Conservation (phyloP, 768 basidiomycete species). For the Rhizopogon vinicolor region DNA sequence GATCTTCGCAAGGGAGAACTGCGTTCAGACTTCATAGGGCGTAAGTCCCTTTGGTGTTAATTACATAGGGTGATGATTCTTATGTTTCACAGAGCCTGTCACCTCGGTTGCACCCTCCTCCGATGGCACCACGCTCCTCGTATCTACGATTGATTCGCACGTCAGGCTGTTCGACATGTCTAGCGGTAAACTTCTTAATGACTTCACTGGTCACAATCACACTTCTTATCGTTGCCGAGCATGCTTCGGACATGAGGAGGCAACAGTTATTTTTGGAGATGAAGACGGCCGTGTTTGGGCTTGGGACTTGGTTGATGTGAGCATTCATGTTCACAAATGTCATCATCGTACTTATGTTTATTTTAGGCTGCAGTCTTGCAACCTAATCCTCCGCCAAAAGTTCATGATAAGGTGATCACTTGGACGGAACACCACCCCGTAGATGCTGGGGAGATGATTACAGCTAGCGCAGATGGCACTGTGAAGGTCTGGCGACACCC, state of each 20-base stretch:
- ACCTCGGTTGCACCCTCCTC: slow-evolving; percentile 77
- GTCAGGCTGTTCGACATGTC: slow-evolving; percentile 81
- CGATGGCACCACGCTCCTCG: slow-evolving; percentile 77
- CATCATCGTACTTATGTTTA: slow-evolving; percentile 2
- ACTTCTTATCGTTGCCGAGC: slow-evolving; percentile 74
- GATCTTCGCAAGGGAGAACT: slow-evolving; percentile 93
- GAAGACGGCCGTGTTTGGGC: slow-evolving; percentile 87
- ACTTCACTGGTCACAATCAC: slow-evolving; percentile 76
- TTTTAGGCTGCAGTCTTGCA: slow-evolving; percentile 63
- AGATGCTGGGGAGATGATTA: slow-evolving; percentile 79
- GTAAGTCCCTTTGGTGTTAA: slow-evolving; percentile 42
- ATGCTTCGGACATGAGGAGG: slow-evolving; percentile 82
- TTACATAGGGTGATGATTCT: not conserved
- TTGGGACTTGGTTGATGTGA: slow-evolving; percentile 90
- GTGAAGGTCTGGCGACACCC: slow-evolving; percentile 83
- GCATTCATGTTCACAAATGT: slow-evolving; percentile 15
- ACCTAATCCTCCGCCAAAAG: slow-evolving; percentile 71
- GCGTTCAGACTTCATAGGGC: slow-evolving; percentile 84
- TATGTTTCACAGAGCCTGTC: slow-evolving; percentile 62
- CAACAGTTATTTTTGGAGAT: slow-evolving; percentile 80
- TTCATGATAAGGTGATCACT: slow-evolving; percentile 80
- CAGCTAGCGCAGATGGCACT: slow-evolving; percentile 87
- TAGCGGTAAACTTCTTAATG: slow-evolving; percentile 81
- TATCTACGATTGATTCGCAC: slow-evolving; percentile 79
- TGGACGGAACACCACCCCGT: slow-evolving; percentile 91